phyloP scores from a whole-genome alignment of 768 basidiomycete species.

The Suillus spraguei region DNA sequence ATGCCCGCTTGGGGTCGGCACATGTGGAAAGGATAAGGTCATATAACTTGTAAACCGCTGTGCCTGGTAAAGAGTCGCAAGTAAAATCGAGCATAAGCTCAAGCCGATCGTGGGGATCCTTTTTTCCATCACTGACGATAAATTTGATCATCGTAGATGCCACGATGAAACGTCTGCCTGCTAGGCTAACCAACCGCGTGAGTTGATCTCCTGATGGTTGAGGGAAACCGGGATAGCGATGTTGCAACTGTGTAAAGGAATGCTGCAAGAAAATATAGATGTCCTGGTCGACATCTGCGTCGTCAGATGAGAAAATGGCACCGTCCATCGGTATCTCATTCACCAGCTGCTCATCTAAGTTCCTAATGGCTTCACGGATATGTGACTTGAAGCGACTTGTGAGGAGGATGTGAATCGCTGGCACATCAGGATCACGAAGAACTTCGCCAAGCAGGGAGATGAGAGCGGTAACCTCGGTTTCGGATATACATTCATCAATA shows the following conservation, averaged over 20 bases:
- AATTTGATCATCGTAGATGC: neutral
- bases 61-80: neutral
- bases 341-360: neutral
- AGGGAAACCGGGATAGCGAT: neutral
- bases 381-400: neutral
- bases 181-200: neutral
- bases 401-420: no score
- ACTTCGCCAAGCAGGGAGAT: no score
- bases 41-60: neutral
- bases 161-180: neutral
- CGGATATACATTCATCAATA: neutral
- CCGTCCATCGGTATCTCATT: neutral
- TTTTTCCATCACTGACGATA: neutral
- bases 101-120: neutral
- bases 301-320: neutral
- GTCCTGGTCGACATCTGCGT: neutral
- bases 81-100: neutral
- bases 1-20: neutral
- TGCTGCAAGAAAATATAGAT: neutral
- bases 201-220: neutral
- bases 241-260: neutral
- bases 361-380: neutral
- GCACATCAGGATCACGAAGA: no score
- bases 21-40: conserved; percentile 1
- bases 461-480: no score